Conservation (phyloP, 768 basidiomycete species). For the Russula dissimulans region DNA sequence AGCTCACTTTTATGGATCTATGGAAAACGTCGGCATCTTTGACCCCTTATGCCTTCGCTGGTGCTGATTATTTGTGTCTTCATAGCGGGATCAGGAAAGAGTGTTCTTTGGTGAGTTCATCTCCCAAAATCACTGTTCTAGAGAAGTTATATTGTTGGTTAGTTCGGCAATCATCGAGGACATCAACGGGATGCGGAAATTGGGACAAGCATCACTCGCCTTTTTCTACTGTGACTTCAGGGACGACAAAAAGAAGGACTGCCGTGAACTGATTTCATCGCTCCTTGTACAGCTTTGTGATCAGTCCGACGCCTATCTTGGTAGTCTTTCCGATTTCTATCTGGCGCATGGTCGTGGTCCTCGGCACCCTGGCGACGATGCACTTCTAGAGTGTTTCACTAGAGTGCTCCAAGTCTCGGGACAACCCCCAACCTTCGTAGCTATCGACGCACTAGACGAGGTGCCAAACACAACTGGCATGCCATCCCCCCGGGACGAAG, state of each 20-base stretch:
- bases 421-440: neutral
- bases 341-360: slow-evolving; percentile 30
- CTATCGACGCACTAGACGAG: neutral
- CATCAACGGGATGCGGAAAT: neutral
- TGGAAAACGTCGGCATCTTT: neutral
- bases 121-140: neutral
- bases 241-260: neutral
- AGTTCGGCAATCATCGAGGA: neutral
- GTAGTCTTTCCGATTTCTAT: neutral
- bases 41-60: neutral
- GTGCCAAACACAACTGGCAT: neutral
- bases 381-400: neutral
- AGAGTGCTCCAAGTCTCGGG: neutral
- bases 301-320: neutral
- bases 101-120: neutral
- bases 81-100: neutral
- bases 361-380: neutral
- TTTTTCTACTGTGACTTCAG: neutral
- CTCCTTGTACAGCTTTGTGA: neutral
- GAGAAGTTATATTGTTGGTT: neutral
- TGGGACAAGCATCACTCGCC: neutral
- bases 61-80: neutral
- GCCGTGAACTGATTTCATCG: neutral
- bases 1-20: neutral
- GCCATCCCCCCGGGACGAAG: neutral